phyloP scores from a whole-genome alignment of 2,329 filamentous ascomycete species.

The Xylariaceae sp. region DNA sequence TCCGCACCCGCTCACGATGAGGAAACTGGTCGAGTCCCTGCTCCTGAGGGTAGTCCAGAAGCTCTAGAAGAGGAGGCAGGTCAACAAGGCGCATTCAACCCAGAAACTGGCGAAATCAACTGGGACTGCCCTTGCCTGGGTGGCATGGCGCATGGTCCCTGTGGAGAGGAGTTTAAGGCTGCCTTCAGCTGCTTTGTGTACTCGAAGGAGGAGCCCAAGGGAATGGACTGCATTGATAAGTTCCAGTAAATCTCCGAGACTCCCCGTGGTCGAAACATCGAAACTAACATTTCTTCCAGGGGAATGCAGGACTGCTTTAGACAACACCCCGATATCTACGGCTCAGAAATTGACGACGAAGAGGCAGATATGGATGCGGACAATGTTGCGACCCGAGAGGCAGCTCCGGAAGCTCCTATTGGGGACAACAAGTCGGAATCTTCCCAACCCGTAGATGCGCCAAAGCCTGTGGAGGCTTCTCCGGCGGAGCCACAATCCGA shows the following conservation, averaged over 20 bases:
- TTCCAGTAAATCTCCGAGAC: slow-evolving; percentile 67
- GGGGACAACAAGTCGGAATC: slow-evolving; percentile 20
- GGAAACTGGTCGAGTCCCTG: slow-evolving; percentile 11
- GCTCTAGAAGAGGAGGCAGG: slow-evolving; percentile 74
- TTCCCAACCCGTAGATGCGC: slow-evolving; percentile 6
- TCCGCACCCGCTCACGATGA: slow-evolving; percentile 21
- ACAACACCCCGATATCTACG: slow-evolving; percentile 87
- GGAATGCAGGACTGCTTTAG: slow-evolving; percentile 98
- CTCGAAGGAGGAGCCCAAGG: slow-evolving; percentile 91
- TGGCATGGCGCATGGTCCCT: slow-evolving; percentile 94
- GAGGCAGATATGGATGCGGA: slow-evolving; percentile 33
- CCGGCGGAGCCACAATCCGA: slow-evolving; percentile 7
- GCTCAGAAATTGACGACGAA: slow-evolving; percentile 79
- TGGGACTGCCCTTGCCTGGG: slow-evolving; percentile 98
- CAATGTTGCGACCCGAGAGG: slow-evolving; percentile 23
- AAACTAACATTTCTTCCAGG: slow-evolving; percentile 43
- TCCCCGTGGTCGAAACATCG: neutral
- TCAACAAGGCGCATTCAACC: slow-evolving; percentile 92
- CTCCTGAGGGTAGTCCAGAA: slow-evolving; percentile 35
- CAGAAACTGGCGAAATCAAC: slow-evolving; percentile 98
- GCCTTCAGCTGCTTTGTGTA: slow-evolving; percentile 99
- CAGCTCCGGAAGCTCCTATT: slow-evolving; percentile 6
- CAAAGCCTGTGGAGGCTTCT: neutral
- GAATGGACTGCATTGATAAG: slow-evolving; percentile 95
- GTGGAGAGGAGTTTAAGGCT: slow-evolving; percentile 89